Percentiles rank a stretch among this genome's conserved stretches.
Evolutionary conservation across 345 rosid genomes (phyloP).

Genomic region (Populus tremula): DNA sequence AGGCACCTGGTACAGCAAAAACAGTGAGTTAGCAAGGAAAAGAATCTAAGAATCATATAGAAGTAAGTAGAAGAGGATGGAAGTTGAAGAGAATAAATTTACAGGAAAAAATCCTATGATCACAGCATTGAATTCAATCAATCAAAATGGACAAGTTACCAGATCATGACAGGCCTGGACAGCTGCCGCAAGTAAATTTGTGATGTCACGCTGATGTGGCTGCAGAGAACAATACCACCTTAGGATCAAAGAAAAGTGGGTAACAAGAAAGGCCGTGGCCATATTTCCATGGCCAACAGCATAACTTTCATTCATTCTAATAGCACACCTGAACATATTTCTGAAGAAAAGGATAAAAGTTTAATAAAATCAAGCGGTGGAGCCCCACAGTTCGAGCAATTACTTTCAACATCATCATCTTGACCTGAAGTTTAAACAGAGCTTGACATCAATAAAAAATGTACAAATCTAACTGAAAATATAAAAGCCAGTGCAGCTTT

Average conservation of each 20-base stretch:
- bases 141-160: constrained; percentile 46
- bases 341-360: constrained; percentile 75
- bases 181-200: constrained; percentile 87
- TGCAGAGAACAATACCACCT: constrained; percentile 33
- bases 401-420: constrained; percentile 89
- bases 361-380: constrained; percentile 71
- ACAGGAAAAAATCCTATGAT: not conserved
- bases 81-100: not conserved
- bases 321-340: constrained; percentile 71
- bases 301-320: not conserved
- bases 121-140: constrained; percentile 4
- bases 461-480: not conserved
- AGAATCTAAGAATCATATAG: not conserved
- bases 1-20: constrained; percentile 60
- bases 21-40: not conserved
- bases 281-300: constrained; percentile 9
- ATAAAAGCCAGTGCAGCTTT: not conserved
- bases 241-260: not conserved
- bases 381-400: constrained; percentile 89
- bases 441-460: not conserved
- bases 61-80: not conserved
- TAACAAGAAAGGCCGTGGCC: not conserved
- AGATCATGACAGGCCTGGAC: constrained; percentile 97
- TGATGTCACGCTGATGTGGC: constrained; percentile 92
- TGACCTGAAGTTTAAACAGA: constrained; percentile 51